These are phyloP conservation scores for Trypanosoma congolense DNA, from an alignment of 208 protist species.

Conservation along the genomic window DNA sequence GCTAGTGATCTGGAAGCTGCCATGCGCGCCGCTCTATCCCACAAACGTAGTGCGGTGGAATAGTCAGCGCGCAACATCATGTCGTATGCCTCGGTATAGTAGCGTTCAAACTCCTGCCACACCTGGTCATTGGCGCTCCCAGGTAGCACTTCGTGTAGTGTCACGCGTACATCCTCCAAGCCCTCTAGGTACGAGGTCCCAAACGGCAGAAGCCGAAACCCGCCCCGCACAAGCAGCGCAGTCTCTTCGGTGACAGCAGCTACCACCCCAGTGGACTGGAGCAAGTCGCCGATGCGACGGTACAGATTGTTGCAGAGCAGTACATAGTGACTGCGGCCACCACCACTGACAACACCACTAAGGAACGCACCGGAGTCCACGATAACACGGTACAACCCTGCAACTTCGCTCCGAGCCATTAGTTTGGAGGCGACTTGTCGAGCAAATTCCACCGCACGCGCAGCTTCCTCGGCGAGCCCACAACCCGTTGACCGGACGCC, in stretches of 20 bases:
- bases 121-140: slow-evolving; percentile 11
- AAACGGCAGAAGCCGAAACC: slow-evolving; percentile 28
- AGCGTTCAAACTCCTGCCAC: slow-evolving; percentile 23
- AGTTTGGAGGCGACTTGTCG: neutral
- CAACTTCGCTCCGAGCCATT: neutral
- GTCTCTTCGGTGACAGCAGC: slow-evolving; percentile 41
- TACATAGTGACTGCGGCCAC: slow-evolving; percentile 17
- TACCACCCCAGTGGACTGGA: slow-evolving; percentile 20
- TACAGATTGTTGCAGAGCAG: slow-evolving; percentile 27
- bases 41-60: slow-evolving; percentile 21
- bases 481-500: neutral
- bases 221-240: slow-evolving; percentile 24
- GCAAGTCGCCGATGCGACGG: slow-evolving; percentile 21
- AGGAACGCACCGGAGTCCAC: slow-evolving; percentile 7
- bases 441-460: neutral
- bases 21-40: slow-evolving; percentile 19
- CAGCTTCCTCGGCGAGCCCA: neutral
- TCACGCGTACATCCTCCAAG: slow-evolving; percentile 10
- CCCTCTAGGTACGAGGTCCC: slow-evolving; percentile 18
- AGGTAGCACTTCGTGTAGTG: slow-evolving; percentile 25
- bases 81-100: slow-evolving; percentile 26
- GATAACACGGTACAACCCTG: slow-evolving; percentile 2
- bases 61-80: slow-evolving; percentile 38
- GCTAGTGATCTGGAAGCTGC: slow-evolving; percentile 5
- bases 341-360: slow-evolving; percentile 3